Evolutionary conservation across 352 stramenopile species (phyloP), one percentile per base, ranked within the genome.

Genomic region (Globisporangium irregulare): DNA sequence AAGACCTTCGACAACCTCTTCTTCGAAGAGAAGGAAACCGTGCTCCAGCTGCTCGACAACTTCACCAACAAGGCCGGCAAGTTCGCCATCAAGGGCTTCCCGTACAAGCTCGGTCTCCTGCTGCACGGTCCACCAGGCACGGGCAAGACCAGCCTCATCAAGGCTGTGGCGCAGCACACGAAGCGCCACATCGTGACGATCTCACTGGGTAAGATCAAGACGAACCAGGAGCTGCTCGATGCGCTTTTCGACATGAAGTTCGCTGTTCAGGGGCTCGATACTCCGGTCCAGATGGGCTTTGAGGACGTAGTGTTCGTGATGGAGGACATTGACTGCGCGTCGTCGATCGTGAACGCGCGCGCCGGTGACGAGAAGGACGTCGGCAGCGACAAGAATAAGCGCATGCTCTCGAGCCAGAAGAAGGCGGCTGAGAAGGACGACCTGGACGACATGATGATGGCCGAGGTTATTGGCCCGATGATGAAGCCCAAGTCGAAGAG

Each of bases 61-160:
- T 24, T 24, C 22, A 24, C 22, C 22, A 24, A 24, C 22, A 24
- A 24, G 22, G 22, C 22, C 22, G 22, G 22, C 22, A 24, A 24
- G 34, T 38, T 38, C 34, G 34, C 34, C 34, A 38, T 38, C 34
- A 38, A 38, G 34, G 34, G 34, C 6, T 38, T 38, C 34, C 34
- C 34, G 34, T 38, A 38, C 34, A 38, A 38, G 34, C 34, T 38
- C 34, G 34, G 34, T 38, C 34, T 38, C 8, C 8, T 41, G 34
- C 34, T 41, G 1, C 83, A 97, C 60, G 93, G 92, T 0, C 87
- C 87, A 8, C 92, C 91, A 12, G 91, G 92, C 29, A 97, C 88
- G 25, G 86, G 91, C 48, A 98, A 98, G 78, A 98, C 93, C 4
- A 94, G 77, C 61, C 70, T 98, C 14, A 97, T 96, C 80, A 93